Conservation (phyloP, 768 basidiomycete genomes). For the Infundibulicybe gibba region DNA sequence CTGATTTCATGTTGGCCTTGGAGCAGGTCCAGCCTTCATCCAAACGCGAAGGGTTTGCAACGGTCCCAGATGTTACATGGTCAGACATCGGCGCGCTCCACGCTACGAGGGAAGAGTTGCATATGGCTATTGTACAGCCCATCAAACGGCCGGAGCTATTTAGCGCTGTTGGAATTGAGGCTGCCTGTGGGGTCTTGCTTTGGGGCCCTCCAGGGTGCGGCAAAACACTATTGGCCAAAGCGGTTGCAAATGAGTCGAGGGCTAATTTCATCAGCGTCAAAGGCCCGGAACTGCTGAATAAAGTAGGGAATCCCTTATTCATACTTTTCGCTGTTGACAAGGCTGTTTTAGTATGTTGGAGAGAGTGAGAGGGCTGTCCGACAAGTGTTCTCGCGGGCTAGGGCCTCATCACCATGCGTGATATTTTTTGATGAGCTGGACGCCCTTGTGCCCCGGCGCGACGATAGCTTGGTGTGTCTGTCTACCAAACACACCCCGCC, state of each 20-base stretch:
- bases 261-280: slow-evolving; percentile 99
- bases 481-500: background rate
- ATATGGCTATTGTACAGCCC: slow-evolving; percentile 97
- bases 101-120: slow-evolving; percentile 81
- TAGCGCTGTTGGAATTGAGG: slow-evolving; percentile 82
- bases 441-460: slow-evolving; percentile 85
- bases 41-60: slow-evolving; percentile 96
- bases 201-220: slow-evolving; percentile 99
- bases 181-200: slow-evolving; percentile 90
- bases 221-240: slow-evolving; percentile 96
- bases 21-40: slow-evolving; percentile 92
- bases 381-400: slow-evolving; percentile 90
- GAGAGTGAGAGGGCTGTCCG: slow-evolving; percentile 95
- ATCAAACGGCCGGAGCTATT: slow-evolving; percentile 90
- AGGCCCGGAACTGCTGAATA: slow-evolving; percentile 95
- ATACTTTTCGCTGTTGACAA: background rate
- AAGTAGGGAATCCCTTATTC: slow-evolving; percentile 45
- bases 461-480: slow-evolving; percentile 75
- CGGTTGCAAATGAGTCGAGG: slow-evolving; percentile 91
- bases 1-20: slow-evolving; percentile 82
- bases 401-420: slow-evolving; percentile 91
- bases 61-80: slow-evolving; percentile 95
- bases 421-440: slow-evolving; percentile 97
- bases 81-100: slow-evolving; percentile 92
- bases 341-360: slow-evolving; percentile 75